Base-by-base conservation (phyloP, 768 basidiomycete genomes). In the Termitomyces sp. region DNA sequence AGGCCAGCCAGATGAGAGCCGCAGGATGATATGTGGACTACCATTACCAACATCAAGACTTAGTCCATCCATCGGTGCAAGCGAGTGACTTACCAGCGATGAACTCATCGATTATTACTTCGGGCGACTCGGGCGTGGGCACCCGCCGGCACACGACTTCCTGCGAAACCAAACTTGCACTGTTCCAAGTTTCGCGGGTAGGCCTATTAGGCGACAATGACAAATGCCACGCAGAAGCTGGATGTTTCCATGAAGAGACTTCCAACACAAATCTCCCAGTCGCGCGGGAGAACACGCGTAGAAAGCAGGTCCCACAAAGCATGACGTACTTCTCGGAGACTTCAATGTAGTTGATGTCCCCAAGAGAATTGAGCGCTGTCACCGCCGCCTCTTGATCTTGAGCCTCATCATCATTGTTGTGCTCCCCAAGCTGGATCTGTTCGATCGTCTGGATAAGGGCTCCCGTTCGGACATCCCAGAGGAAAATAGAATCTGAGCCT, bases 401-500 rank as follows among this genome's bases (percentile, higher is more conserved):
- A 24, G 24, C 15, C 21, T n/a, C 19, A 26, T 32, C 19, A 21
- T 37, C 53, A 10, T 52, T 35, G 5, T 32, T 38, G 37, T 48
- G 48, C 7, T 30, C 46, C 22, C 47, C 45, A 3, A 45, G 51
- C 56, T 79, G 75, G 2, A 74, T 72, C 30, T 72, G 66, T 3
- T 70, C 57, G 34, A 88, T 73, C 6, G 73, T 74, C 64, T 85
- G 78, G 1, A 80, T 64, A 14, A 83, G 59, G 21, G 67, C 58
- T 0, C 77, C 80, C 0, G 78, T 76, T 2, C 75, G 74, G 22
- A 90, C 71, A 60, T 92, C 81, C 77, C 81, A 90, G 2, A 90
- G 55, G 58, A 77, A 87, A 0, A 82, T 82, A 35, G 66, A 66
- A 17, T 69, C 63, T 15, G 58, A 28, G 1, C 76, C 72, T 0